These are phyloP conservation scores for Colletotrichum lupini DNA, from an alignment of 2,329 filamentous ascomycete species.

Conservation along the genomic window DNA sequence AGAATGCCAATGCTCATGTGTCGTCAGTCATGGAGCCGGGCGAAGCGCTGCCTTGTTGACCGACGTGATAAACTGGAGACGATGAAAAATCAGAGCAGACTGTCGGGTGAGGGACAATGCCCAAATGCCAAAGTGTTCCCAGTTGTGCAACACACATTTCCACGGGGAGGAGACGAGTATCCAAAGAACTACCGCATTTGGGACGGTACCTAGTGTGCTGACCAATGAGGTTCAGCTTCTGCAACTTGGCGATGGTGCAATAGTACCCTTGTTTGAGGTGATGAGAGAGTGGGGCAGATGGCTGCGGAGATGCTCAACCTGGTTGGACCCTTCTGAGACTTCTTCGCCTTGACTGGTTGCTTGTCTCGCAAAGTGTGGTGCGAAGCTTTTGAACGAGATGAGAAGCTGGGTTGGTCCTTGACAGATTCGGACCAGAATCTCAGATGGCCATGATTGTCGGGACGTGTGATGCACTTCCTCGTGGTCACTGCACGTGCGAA, in stretches of 20 bases:
- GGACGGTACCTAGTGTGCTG: not conserved
- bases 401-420: conserved; percentile 17
- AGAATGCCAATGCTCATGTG: conserved; percentile 22
- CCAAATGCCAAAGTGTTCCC: not conserved
- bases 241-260: conserved; percentile 36
- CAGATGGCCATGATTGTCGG: conserved; percentile 2
- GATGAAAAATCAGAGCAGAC: conserved; percentile 33
- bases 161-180: conserved; percentile 11
- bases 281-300: conserved; percentile 22
- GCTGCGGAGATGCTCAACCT: conserved; percentile 28
- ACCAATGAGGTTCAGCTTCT: conserved; percentile 34
- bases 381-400: conserved; percentile 14
- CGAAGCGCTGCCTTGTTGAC: conserved; percentile 23
- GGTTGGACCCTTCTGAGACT: conserved; percentile 17
- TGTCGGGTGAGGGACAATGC: conserved; percentile 4
- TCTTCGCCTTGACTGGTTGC: not conserved
- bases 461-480: not conserved
- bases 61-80: conserved; percentile 24
- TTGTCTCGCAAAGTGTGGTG: conserved; percentile 1
- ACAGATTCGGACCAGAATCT: not conserved
- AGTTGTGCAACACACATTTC: conserved; percentile 19
- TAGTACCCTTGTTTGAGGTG: conserved; percentile 35
- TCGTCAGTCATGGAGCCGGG: conserved; percentile 29
- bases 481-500: conserved; percentile 10
- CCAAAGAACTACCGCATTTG: conserved; percentile 28